Percentiles rank a stretch among this genome's conserved stretches.
Conservation (phyloP, 2,329 filamentous ascomycete species). For the Ascochyta koolunga region DNA sequence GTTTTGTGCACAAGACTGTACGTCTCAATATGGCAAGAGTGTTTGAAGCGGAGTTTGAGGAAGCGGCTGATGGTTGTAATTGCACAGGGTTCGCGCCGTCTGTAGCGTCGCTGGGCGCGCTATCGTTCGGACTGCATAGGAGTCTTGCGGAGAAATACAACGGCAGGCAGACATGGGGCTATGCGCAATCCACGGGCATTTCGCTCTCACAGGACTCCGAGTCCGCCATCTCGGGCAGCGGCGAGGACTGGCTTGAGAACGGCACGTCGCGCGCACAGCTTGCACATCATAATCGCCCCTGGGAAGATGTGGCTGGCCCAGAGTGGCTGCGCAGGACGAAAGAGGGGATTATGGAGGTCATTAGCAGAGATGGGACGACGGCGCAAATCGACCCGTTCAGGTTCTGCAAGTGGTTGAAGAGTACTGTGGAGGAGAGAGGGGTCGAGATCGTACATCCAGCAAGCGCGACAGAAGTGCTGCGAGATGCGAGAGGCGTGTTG, state of each 20-base stretch:
- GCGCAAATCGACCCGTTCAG: conserved; percentile 73
- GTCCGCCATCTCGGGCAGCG: conserved; percentile 51
- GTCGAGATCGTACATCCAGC: conserved; percentile 72
- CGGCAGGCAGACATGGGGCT: conserved; percentile 66
- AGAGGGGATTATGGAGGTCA: conserved; percentile 64
- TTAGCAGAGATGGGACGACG: conserved; percentile 65
- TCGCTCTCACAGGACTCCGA: conserved; percentile 59
- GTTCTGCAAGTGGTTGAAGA: conserved; percentile 70
- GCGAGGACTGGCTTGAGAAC: conserved; percentile 70
- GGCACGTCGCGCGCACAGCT: conserved; percentile 67
- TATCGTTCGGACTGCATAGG: conserved; percentile 73
- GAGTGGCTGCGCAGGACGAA: conserved; percentile 64
- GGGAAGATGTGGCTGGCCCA: conserved; percentile 50
- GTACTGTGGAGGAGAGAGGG: conserved; percentile 62
- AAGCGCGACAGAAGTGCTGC: conserved; percentile 59
- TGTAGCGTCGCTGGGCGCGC: conserved; percentile 63
- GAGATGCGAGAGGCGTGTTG: conserved; percentile 59
- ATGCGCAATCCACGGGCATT: conserved; percentile 62
- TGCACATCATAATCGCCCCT: conserved; percentile 47
- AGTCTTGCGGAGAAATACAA: conserved; percentile 65
- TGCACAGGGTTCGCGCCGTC: conserved; percentile 62
- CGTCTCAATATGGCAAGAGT: conserved; percentile 6
- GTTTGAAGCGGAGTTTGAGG: not conserved
- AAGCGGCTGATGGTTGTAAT: not conserved
- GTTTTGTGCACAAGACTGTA: conserved; percentile 74